Percentiles rank a stretch among this genome's conserved stretches.
phyloP scores from a whole-genome alignment of 2,329 filamentous ascomycete genomes.

The Colletotrichum liaoningense region DNA sequence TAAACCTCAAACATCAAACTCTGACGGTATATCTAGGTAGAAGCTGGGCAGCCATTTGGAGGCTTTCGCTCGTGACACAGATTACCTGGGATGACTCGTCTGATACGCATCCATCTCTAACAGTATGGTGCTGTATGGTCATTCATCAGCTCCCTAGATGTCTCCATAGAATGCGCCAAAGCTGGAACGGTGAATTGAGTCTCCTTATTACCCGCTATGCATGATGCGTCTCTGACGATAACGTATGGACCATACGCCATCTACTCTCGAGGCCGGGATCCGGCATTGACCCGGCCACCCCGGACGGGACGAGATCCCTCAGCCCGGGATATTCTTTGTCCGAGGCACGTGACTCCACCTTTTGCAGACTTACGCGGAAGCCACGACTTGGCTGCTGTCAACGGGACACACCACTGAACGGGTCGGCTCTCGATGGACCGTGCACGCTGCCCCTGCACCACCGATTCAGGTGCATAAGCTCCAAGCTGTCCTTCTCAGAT shows the following conservation, averaged over 20 bases:
- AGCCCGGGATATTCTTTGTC: constrained; percentile 22
- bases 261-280: background rate
- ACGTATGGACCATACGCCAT: background rate
- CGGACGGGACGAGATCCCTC: background rate
- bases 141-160: background rate
- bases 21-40: background rate
- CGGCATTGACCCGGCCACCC: background rate
- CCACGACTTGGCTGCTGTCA: constrained; percentile 11
- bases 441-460: constrained; percentile 31
- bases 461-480: constrained; percentile 46
- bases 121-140: background rate
- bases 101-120: background rate
- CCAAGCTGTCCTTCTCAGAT: constrained; percentile 57
- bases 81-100: background rate
- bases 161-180: background rate
- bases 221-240: background rate
- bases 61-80: background rate
- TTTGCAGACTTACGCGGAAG: constrained; percentile 9
- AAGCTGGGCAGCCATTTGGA: background rate
- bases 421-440: constrained; percentile 29
- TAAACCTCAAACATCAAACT: background rate
- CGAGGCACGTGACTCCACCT: constrained; percentile 28
- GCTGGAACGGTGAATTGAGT: background rate
- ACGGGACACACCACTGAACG: constrained; percentile 9
- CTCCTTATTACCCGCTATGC: background rate